Base-by-base conservation (phyloP, 192 early-diverging fungal species). In the Coemansia sp. region DNA sequence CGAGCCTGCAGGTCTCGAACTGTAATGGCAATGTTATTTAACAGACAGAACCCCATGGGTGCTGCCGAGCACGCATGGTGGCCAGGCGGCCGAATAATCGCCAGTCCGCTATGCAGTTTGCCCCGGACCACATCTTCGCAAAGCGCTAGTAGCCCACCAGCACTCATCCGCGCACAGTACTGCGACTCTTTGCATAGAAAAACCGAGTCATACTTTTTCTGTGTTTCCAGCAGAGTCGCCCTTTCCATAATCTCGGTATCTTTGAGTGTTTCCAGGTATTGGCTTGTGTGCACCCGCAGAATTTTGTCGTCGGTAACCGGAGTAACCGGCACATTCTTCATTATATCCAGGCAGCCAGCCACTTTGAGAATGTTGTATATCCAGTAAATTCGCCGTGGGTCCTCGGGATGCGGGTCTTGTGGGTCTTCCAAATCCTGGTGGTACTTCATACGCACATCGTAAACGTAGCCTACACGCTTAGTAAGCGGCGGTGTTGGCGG, bases 11-110 rank as follows among this genome's bases (percentile, higher is more conserved):
- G 61, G 32, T 87, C 84, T 22, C 83, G 79, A 0, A 90, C 81
- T 3, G 95, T 92, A 25, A 97, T 86, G 0, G 93, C 92, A 2
- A 97, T 88, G 73, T 97, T 97, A 72, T 96, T 96, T 47, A 87
- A 84, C 10, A 95, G 53, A 62, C 96, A 96, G 55, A 96, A 98
- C 6, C 95, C 95, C 85, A 88, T 94, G 10, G 88, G 76, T 52
- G 83, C 74, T 55, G 87, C 81, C 4, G 69, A 52, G 56, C 94
- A 93, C 0, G 95, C 91, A 73, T 97, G 95, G 79, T 98, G 95
- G 11, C 95, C 95, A 1, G 95, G 95, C 3, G 95, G 95, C 66
- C 95, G 82, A 38, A 98, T 84, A 45, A 96, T 87, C 0, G 95
- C 95, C 62, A 98, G 81, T 1, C 89, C 94, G 62, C 94, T 93